A percentile compares a stretch with the other conserved stretches of the same genome.
These are phyloP conservation scores for Stellera chamaejasme DNA, from an alignment of 345 rosid genomes.

Conservation along the genomic window DNA sequence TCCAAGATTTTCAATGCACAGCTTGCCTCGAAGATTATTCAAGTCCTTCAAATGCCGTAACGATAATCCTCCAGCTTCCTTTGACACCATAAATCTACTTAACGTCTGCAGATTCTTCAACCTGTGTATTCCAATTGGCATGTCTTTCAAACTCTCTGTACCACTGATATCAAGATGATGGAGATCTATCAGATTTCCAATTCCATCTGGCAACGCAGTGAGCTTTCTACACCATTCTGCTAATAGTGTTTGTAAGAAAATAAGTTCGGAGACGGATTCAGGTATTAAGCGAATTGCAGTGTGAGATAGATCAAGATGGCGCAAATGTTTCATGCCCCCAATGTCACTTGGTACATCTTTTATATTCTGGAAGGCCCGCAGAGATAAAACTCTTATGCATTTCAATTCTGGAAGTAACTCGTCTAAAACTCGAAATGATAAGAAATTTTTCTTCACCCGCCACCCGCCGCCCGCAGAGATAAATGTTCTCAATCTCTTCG, in stretches of 20 bases:
- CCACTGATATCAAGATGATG: conserved; percentile 19
- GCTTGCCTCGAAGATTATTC: conserved; percentile 16
- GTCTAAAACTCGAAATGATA: not conserved
- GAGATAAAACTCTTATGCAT: conserved; percentile 13
- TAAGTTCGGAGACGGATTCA: not conserved
- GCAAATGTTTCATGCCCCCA: conserved; percentile 3
- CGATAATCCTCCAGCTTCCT: not conserved
- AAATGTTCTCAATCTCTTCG: no score
- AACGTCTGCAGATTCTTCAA: conserved; percentile 14
- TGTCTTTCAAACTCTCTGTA: conserved; percentile 8
- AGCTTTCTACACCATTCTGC: conserved; percentile 12
- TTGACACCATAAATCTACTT: conserved; percentile 18
- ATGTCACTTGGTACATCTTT: conserved; percentile 9
- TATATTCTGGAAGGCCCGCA: conserved; percentile 2
- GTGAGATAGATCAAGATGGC: not conserved
- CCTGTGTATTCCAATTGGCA: conserved; percentile 14
- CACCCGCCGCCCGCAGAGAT: no score
- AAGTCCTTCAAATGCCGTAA: conserved; percentile 20
- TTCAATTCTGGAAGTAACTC: conserved; percentile 10
- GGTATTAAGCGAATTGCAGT: not conserved
- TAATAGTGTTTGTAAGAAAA: conserved; percentile 16
- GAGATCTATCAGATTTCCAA: conserved; percentile 15
- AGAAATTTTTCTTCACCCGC: not conserved
- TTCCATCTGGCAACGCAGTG: conserved; percentile 9
- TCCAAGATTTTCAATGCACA: conserved; percentile 13